A percentile compares a stretch with the other conserved stretches of the same genome.
These are phyloP conservation scores for Pseudopithomyces maydicus DNA, from an alignment of 2,329 filamentous ascomycete species.

Conservation along the genomic window DNA sequence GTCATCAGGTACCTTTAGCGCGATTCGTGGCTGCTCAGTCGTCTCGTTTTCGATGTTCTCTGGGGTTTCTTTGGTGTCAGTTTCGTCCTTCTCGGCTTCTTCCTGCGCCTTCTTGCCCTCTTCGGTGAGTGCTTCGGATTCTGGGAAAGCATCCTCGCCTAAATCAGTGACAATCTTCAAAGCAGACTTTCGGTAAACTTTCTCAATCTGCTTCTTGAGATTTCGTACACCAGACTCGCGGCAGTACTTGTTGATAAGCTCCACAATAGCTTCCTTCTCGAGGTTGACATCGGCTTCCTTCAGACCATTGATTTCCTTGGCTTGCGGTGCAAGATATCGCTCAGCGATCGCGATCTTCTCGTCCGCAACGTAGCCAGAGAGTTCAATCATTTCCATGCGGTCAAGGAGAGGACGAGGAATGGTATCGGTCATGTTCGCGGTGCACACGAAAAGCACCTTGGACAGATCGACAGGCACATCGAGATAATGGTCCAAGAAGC, in stretches of 20 bases:
- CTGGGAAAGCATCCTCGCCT: conserved; percentile 80
- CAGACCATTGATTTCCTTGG: conserved; percentile 91
- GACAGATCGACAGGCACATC: conserved; percentile 97
- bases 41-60: conserved; percentile 62
- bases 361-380: conserved; percentile 95
- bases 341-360: conserved; percentile 99
- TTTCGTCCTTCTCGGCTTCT: conserved; percentile 69
- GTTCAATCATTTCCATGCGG: conserved; percentile 95
- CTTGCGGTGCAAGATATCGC: conserved; percentile 86
- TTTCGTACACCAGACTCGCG: conserved; percentile 97
- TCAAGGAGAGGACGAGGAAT: conserved; percentile 93
- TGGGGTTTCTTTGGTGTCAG: conserved; percentile 67
- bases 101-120: conserved; percentile 81
- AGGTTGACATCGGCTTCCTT: conserved; percentile 91
- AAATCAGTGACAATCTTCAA: conserved; percentile 96
- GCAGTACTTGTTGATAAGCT: conserved; percentile 98
- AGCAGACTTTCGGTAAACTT: conserved; percentile 96
- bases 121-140: conserved; percentile 80
- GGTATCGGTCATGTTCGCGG: conserved; percentile 97
- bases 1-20: conserved; percentile 80
- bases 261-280: conserved; percentile 84
- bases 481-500: conserved; percentile 98
- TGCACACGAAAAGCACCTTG: conserved; percentile 98
- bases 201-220: conserved; percentile 99
- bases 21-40: conserved; percentile 70